Evolutionary conservation across 768 basidiomycete species (phyloP), one percentile per base, ranked within the genome.

Genomic region (Leucocoprinus sp.): DNA sequence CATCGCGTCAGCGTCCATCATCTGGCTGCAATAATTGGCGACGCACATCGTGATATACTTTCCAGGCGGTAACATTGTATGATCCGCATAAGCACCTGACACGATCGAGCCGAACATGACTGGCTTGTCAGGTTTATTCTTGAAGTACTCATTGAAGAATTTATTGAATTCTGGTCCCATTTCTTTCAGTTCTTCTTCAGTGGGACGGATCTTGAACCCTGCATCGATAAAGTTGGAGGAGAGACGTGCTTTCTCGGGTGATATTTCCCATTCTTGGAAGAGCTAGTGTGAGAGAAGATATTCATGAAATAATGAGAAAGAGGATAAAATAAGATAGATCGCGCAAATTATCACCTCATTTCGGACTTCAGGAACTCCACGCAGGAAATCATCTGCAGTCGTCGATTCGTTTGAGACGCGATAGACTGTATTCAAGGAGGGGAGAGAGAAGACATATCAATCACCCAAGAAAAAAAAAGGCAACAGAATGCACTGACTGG

Each of bases 111-210:
- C 80, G 58, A 82, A 82, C 80, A 83, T 83, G 48, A 83, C 79
- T 2, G 82, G 82, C 68, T 84, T 84, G 68, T 83, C 82, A 43
- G 81, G 82, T 67, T 82, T 84, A 67, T 84, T 78, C 68, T 79
- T 82, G 74, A 85, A 84, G 65, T 85, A 84, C 22, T 29, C 70
- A 57, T 84, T 62, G 77, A 76, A 83, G 38, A 83, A 72, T 51
- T 68, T 66, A 54, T 80, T 80, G 64, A 83, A 84, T 55, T 84
- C 82, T 12, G 80, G 81, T n/a, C 82, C 82, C 80, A 83, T 82
- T 60, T 82, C 79, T 58, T 82, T 83, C 49, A 83, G 64, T 57
- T 84, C 82, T 52, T 69, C 75, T 57, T 75, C 75, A 1, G 78
- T 78, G 1, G 81, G 82, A 24, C 82, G 80, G 53, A 84, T 82